A percentile compares a stretch with the other conserved stretches of the same genome.
These are phyloP conservation scores for Suhomyces pyralidae DNA, from an alignment of 805 yeast genomes.

Conservation along the genomic window DNA sequence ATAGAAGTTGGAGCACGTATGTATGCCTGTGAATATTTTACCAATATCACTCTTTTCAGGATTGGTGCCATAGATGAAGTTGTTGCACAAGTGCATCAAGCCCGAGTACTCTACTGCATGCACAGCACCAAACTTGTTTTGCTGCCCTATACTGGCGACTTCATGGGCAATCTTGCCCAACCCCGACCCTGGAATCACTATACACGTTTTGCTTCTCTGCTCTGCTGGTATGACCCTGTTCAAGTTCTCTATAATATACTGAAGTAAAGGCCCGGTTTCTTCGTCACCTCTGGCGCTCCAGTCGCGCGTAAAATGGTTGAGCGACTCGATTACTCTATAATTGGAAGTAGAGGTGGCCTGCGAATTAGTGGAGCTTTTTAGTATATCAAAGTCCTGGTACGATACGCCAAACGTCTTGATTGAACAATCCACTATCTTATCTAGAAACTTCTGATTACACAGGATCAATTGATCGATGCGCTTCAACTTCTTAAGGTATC, in stretches of 20 bases:
- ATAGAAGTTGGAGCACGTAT: conserved; percentile 66
- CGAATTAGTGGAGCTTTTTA: conserved; percentile 1
- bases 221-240: conserved; percentile 22
- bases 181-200: conserved; percentile 87
- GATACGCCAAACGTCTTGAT: conserved; percentile 46
- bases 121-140: conserved; percentile 39
- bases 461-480: conserved; percentile 46
- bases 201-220: conserved; percentile 39
- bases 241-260: conserved; percentile 49
- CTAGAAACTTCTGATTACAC: conserved; percentile 47
- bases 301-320: conserved; percentile 78
- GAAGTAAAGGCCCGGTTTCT: conserved; percentile 53
- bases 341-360: conserved; percentile 15
- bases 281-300: conserved; percentile 54
- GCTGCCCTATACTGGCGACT: conserved; percentile 31
- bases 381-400: conserved; percentile 26
- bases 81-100: conserved; percentile 69
- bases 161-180: conserved; percentile 75
- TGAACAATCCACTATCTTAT: conserved; percentile 42
- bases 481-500: conserved; percentile 53
- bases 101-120: conserved; percentile 76
- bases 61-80: conserved; percentile 50
- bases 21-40: conserved; percentile 49
- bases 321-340: conserved; percentile 57
- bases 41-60: neutral